phyloP scores from a whole-genome alignment of 345 rosid species.

The Citrus maxima region DNA sequence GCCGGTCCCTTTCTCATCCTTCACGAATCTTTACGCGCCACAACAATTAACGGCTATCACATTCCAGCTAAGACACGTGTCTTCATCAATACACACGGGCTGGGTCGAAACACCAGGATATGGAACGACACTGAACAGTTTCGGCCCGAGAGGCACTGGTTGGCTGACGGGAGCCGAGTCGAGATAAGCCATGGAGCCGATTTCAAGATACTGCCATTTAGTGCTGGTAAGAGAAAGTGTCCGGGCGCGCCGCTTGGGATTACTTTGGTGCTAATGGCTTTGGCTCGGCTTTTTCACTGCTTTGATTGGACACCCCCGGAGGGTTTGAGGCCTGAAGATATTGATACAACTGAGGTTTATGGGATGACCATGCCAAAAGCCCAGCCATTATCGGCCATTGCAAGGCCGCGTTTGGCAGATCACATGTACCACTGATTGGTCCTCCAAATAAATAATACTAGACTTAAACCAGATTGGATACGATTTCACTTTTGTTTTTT shows the following conservation, averaged over 20 bases:
- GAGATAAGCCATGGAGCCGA: constrained; percentile 94
- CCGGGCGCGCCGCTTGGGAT: constrained; percentile 93
- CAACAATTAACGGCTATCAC: constrained; percentile 66
- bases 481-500: too few species aligned
- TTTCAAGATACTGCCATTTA: constrained; percentile 83
- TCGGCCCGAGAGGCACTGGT: constrained; percentile 79
- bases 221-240: constrained; percentile 88
- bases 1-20: constrained; percentile 94
- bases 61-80: constrained; percentile 86
- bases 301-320: constrained; percentile 70
- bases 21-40: constrained; percentile 66
- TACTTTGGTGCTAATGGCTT: constrained; percentile 74
- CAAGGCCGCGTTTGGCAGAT: constrained; percentile 57
- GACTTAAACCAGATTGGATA: too few species aligned
- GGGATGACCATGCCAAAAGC: constrained; percentile 99
- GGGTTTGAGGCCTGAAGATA: constrained; percentile 43
- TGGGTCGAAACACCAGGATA: constrained; percentile 68
- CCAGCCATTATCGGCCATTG: constrained; percentile 52
- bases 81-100: constrained; percentile 87
- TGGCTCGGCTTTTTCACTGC: constrained; percentile 84
- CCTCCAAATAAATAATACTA: neutral
- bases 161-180: constrained; percentile 53
- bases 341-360: constrained; percentile 66
- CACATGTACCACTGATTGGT: constrained; percentile 38
- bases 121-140: constrained; percentile 76